Percentiles rank a stretch among this genome's conserved stretches.
Evolutionary conservation across 192 early-diverging fungal species (phyloP).

Genomic region (Entomortierella beljakovae): DNA sequence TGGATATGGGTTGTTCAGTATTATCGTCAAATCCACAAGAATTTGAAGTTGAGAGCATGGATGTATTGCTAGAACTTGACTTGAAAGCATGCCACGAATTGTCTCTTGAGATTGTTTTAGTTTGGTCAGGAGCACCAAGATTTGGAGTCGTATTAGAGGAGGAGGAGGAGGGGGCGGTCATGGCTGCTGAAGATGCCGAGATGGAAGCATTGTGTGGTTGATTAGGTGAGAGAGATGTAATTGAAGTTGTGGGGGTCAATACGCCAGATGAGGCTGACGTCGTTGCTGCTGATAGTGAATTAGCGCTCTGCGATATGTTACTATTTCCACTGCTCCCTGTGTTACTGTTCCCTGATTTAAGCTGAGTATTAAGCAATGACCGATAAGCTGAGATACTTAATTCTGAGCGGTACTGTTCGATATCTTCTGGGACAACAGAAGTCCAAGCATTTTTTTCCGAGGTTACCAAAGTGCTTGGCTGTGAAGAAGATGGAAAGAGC

Average conservation of each 20-base stretch:
- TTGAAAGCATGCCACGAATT: conserved; percentile 37
- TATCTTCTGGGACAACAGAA: conserved; percentile 24
- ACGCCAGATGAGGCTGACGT: neutral
- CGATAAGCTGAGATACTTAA: conserved; percentile 46
- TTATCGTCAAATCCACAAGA: conserved; percentile 26
- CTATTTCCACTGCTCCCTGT: too few relatives aligned
- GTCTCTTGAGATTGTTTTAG: conserved; percentile 12
- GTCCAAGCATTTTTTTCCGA: conserved; percentile 41
- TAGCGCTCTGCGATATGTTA: conserved; percentile 7
- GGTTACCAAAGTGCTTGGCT: conserved; percentile 24
- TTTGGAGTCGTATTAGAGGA: neutral
- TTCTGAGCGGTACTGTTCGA: conserved; percentile 49
- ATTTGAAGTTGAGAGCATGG: conserved; percentile 26
- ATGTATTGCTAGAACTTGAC: conserved; percentile 27
- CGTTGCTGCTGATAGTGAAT: conserved; percentile 9
- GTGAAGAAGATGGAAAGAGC: conserved; percentile 32
- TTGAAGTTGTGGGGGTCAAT: conserved; percentile 3
- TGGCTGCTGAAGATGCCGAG: neutral
- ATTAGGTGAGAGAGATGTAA: conserved; percentile 6
- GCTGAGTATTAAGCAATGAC: conserved; percentile 43
- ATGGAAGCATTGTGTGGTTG: neutral
- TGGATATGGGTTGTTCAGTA: conserved; percentile 4
- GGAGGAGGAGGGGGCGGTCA: neutral
- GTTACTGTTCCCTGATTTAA: too few relatives aligned
- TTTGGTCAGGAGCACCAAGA: conserved; percentile 13